Conservation (phyloP, 306 rosid species). For the Lithocarpus polystachyus region DNA sequence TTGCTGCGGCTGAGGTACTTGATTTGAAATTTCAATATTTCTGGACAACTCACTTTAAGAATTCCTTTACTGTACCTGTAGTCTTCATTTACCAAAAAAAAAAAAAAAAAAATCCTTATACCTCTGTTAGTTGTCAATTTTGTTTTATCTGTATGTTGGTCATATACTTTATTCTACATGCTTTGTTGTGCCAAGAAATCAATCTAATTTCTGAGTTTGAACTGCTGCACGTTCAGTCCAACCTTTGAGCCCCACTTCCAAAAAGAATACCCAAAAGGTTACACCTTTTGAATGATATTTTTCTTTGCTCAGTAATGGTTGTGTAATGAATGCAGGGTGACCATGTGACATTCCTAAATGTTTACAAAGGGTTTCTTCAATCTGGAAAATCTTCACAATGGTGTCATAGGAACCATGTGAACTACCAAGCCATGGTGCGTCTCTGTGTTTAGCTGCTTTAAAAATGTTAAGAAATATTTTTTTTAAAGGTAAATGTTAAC, state of each 20-base stretch:
- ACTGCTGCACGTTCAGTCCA: background rate
- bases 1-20: slow-evolving; percentile 88
- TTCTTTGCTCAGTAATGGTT: slow-evolving; percentile 7
- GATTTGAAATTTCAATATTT: background rate
- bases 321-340: slow-evolving; percentile 66
- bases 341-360: slow-evolving; percentile 85
- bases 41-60: background rate
- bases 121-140: background rate
- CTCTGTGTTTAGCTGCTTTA: slow-evolving; percentile 14
- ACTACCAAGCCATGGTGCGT: slow-evolving; percentile 94
- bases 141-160: too few relatives aligned
- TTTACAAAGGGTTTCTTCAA: slow-evolving; percentile 88
- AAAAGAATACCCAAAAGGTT: background rate
- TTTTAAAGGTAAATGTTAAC: background rate
- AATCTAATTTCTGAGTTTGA: background rate
- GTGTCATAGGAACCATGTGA: slow-evolving; percentile 85
- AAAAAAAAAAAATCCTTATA: too few relatives aligned
- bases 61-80: background rate
- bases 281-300: background rate
- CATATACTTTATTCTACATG: background rate
- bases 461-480: background rate
- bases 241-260: background rate
- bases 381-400: slow-evolving; percentile 93
- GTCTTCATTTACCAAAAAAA: background rate
- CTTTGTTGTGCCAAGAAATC: background rate